Evolutionary conservation across 2,329 filamentous ascomycete species (phyloP).

Genomic region (Periconia digitata): DNA sequence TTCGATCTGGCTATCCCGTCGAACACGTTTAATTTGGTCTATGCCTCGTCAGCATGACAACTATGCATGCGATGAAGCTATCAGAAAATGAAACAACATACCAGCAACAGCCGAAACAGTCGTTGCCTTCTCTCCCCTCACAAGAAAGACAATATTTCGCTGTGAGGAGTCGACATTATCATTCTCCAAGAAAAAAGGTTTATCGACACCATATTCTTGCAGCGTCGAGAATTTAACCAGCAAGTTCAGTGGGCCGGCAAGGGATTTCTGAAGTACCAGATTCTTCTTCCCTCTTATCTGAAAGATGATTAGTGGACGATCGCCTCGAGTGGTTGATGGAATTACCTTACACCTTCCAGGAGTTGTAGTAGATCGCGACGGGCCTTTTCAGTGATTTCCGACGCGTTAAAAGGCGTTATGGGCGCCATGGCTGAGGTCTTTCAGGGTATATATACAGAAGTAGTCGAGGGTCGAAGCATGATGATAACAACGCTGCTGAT

Average conservation of each 20-base stretch:
- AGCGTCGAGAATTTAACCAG: slow-evolving; percentile 94
- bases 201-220: slow-evolving; percentile 96
- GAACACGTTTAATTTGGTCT: slow-evolving; percentile 91
- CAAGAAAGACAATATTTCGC: slow-evolving; percentile 91
- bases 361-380: slow-evolving; percentile 87
- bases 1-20: slow-evolving; percentile 81
- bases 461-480: slow-evolving; percentile 4
- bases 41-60: slow-evolving; percentile 52
- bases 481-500: slow-evolving; percentile 10
- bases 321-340: slow-evolving; percentile 14
- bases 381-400: slow-evolving; percentile 77
- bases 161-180: slow-evolving; percentile 92
- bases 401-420: slow-evolving; percentile 69
- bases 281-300: slow-evolving; percentile 99
- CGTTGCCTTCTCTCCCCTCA: slow-evolving; percentile 82
- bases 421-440: slow-evolving; percentile 60
- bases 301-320: slow-evolving; percentile 30
- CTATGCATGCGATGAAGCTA: slow-evolving; percentile 22
- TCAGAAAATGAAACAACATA: slow-evolving; percentile 50
- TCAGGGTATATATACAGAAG: slow-evolving; percentile 1
- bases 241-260: slow-evolving; percentile 85
- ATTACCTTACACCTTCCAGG: slow-evolving; percentile 86
- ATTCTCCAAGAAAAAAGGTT: slow-evolving; percentile 96
- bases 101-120: slow-evolving; percentile 86
- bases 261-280: slow-evolving; percentile 84